Evolutionary conservation across 2,329 filamentous ascomycete genomes (phyloP).

Genomic region (Ophiostoma sp.): DNA sequence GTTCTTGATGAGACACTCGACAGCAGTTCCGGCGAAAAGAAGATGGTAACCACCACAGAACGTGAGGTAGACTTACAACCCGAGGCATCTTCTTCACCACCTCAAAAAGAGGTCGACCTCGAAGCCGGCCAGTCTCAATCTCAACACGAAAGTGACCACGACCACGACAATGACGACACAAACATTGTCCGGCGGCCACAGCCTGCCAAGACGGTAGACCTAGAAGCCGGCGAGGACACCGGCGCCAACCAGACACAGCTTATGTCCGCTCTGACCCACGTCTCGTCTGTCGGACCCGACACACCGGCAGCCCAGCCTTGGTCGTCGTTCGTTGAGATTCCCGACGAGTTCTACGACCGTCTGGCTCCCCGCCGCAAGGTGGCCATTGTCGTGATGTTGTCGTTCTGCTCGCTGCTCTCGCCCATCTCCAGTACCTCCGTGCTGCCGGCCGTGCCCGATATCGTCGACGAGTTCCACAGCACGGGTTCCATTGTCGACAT

Average conservation of each 20-base stretch:
- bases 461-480: slow-evolving; percentile 59
- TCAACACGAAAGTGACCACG: not conserved
- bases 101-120: not conserved
- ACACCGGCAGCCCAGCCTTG: slow-evolving; percentile 34
- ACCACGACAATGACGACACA: slow-evolving; percentile 14
- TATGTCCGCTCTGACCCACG: slow-evolving; percentile 27
- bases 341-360: slow-evolving; percentile 63
- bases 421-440: slow-evolving; percentile 68
- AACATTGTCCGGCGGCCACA: slow-evolving; percentile 8
- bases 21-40: too few relatives aligned
- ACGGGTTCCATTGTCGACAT: slow-evolving; percentile 65
- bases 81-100: not conserved
- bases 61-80: not conserved
- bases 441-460: slow-evolving; percentile 64
- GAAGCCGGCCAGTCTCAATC: not conserved
- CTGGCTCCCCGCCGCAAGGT: slow-evolving; percentile 63
- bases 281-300: slow-evolving; percentile 35
- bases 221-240: not conserved
- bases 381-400: slow-evolving; percentile 66
- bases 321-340: slow-evolving; percentile 41
- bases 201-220: not conserved
- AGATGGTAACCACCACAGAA: not conserved
- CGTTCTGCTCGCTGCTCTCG: slow-evolving; percentile 74
- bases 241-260: slow-evolving; percentile 18
- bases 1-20: not conserved